Conservation (phyloP, 306 rosid species). For the Dalbergia cochinchinensis region DNA sequence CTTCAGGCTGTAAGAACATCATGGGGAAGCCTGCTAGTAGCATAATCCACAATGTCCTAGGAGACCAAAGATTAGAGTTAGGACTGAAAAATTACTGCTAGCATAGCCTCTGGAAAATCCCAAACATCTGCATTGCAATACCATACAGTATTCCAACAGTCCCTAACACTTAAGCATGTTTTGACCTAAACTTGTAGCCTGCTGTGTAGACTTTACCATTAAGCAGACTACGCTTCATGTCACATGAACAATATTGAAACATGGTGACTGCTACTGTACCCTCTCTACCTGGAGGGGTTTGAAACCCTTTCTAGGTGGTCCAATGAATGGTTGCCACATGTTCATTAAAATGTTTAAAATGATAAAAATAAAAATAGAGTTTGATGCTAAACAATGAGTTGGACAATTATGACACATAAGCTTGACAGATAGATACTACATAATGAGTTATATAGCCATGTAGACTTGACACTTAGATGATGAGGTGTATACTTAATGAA, state of each 20-base stretch:
- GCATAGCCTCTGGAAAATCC: slow-evolving; percentile 41
- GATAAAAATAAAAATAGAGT: too few relatives aligned
- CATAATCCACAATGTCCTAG: slow-evolving; percentile 53
- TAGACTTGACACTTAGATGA: too few relatives aligned
- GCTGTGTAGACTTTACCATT: slow-evolving; percentile 13
- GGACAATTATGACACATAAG: too few relatives aligned
- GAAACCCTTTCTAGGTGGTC: too few relatives aligned
- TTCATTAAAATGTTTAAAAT: too few relatives aligned
- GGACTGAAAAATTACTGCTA: slow-evolving; percentile 40
- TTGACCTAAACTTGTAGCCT: slow-evolving; percentile 35
- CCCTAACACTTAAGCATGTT: slow-evolving; percentile 43
- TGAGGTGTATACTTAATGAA: too few relatives aligned
- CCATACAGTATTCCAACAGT: slow-evolving; percentile 41
- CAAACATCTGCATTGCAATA: slow-evolving; percentile 41
- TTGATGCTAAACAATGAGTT: too few relatives aligned
- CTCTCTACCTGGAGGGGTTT: too few relatives aligned
- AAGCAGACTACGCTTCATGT: slow-evolving; percentile 32
- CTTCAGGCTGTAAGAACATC: slow-evolving; percentile 47
- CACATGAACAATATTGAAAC: slow-evolving; percentile 18
- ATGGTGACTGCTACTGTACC: too few relatives aligned
- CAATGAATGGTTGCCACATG: too few relatives aligned
- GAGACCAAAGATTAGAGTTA: slow-evolving; percentile 52
- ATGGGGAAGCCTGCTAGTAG: slow-evolving; percentile 45
- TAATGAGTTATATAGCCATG: too few relatives aligned
- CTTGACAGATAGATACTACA: too few relatives aligned